phyloP scores from a whole-genome alignment of 164 flowering plant genomes.

The Vitis rotundifolia region DNA sequence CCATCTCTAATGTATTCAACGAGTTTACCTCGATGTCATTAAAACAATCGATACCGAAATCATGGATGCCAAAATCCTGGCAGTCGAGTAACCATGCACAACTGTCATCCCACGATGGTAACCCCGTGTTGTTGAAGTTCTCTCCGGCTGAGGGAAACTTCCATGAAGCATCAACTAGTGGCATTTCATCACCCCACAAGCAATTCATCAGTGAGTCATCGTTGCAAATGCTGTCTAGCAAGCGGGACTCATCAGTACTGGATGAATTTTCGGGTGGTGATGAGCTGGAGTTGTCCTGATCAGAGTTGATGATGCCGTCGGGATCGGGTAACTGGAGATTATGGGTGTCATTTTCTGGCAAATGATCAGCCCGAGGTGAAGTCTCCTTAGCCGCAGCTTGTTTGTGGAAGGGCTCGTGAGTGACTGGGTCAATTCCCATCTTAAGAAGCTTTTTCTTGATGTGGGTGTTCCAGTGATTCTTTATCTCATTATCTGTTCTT shows the following conservation, averaged over 20 bases:
- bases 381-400: conserved; percentile 18
- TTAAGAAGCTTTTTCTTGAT: conserved; percentile 82
- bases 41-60: conserved; percentile 60
- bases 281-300: conserved; percentile 32
- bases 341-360: conserved; percentile 6
- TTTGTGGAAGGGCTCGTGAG: conserved; percentile 69
- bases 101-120: conserved; percentile 46
- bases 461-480: conserved; percentile 94
- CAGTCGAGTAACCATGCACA: conserved; percentile 59
- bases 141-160: conserved; percentile 22
- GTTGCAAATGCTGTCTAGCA: conserved; percentile 29
- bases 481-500: conserved; percentile 86
- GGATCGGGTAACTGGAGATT: conserved; percentile 9
- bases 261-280: conserved; percentile 39
- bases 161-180: conserved; percentile 38
- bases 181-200: conserved; percentile 50
- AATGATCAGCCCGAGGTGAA: conserved; percentile 4
- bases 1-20: conserved; percentile 23
- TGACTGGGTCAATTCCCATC: conserved; percentile 89
- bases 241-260: conserved; percentile 31
- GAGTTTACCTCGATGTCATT: conserved; percentile 31
- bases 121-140: background rate
- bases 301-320: conserved; percentile 14
- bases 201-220: conserved; percentile 47
- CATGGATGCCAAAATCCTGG: conserved; percentile 75